Evolutionary conservation across 257 asterid species (phyloP), one percentile per base, ranked within the genome.

Genomic region (Capsicum rhomboideum): DNA sequence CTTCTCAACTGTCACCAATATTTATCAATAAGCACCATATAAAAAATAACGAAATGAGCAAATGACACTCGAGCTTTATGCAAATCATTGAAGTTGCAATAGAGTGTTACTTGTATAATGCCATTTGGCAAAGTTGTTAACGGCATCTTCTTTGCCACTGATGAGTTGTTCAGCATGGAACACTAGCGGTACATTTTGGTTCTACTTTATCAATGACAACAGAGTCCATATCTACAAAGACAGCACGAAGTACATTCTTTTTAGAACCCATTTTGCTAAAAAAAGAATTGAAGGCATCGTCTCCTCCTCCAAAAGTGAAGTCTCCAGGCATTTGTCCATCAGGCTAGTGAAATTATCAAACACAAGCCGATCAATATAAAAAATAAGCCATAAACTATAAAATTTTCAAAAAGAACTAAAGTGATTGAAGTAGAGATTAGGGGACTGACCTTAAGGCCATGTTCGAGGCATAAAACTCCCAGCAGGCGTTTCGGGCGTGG

Each of bases 311-410:
- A 8, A 95, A 97, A 21, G 98, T 93, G 63, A 72, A 69, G 67
- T 95, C 97, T n/a, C 97, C 86, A 0, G 97, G 97, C 98, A 95
- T 95, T 89, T 95, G 95, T 2, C 98, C 98, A 92, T 93, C 98
- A 85, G 98, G 95, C 98, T 93, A 54, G 61, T 29, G 46, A 56
- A 6, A 42, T 28, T 6, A 28, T 26, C 49, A 75, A 21, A 75
- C 13, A 46, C 20, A 6, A 26, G 40, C 16, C 40, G 9, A 17
- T 61, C 29, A 79, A 66, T 34, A 63, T 21, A 66, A 23, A 55
- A 11, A 26, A 50, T 26, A 56, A 20, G 9, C 29, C 31, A 61
- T 0, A 4, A 44, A 44, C 49, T 7, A 42, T 42, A 1, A 54
- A 58, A 8, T 14, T 6, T 42, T 50, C 1, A 53, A 2, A 3